phyloP scores from a whole-genome alignment of 108 stramenopile genomes.

The Chaetoceros tenuissimus region DNA sequence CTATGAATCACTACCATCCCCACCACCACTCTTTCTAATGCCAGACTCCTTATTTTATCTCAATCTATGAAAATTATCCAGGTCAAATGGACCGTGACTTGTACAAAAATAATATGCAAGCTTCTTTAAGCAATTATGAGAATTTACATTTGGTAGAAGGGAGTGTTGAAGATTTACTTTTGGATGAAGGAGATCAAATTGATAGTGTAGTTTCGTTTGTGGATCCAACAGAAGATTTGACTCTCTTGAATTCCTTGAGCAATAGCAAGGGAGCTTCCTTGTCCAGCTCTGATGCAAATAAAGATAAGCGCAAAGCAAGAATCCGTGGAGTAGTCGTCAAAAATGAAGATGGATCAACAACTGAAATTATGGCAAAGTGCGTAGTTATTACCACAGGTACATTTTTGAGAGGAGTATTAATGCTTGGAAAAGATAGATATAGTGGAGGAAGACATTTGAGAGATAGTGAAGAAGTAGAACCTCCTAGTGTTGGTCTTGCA shows the following conservation, averaged over 20 bases:
- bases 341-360: slow-evolving; percentile 33
- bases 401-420: slow-evolving; percentile 87
- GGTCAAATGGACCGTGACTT: slow-evolving; percentile 96
- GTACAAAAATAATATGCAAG: slow-evolving; percentile 88
- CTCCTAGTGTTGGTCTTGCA: slow-evolving; percentile 88
- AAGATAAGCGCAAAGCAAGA: slow-evolving; percentile 29
- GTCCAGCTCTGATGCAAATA: slow-evolving; percentile 9
- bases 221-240: slow-evolving; percentile 28
- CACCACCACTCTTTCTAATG: slow-evolving; percentile 14
- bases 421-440: slow-evolving; percentile 81
- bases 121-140: slow-evolving; percentile 34
- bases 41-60: slow-evolving; percentile 31
- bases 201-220: slow-evolving; percentile 36
- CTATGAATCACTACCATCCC: no score
- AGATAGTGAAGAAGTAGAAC: slow-evolving; percentile 89
- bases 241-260: slow-evolving; percentile 7
- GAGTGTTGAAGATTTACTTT: slow-evolving; percentile 85
- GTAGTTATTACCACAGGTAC: slow-evolving; percentile 98
- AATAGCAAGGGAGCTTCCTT: slow-evolving; percentile 4
- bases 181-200: slow-evolving; percentile 63
- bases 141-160: slow-evolving; percentile 84
- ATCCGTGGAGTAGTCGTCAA: slow-evolving; percentile 72
- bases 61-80: no score
- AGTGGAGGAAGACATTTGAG: slow-evolving; percentile 88
- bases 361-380: slow-evolving; percentile 48